These are phyloP conservation scores for Monoraphidium neglectum DNA, from an alignment of 139 green algal genomes.

Conservation along the genomic window DNA sequence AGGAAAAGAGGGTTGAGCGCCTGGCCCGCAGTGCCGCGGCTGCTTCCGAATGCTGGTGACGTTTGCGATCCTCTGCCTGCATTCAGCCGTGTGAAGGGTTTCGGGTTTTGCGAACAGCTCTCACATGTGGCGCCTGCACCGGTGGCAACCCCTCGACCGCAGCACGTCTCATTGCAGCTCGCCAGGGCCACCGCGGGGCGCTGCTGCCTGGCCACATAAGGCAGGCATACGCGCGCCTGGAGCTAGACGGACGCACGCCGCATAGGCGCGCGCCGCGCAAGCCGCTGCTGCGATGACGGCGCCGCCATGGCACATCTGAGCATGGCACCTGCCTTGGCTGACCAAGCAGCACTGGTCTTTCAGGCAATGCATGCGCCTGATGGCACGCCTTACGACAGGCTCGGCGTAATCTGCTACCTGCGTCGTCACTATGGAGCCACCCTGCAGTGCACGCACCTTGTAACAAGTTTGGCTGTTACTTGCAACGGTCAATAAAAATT, in stretches of 20 bases:
- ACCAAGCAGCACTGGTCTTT: too few relatives aligned
- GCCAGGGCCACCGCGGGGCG: conserved; percentile 54
- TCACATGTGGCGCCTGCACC: neutral
- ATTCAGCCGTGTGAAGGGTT: neutral
- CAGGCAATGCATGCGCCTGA: too few relatives aligned
- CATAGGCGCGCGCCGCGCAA: conserved; percentile 1
- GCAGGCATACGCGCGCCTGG: conserved; percentile 60
- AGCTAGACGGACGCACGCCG: conserved; percentile 37
- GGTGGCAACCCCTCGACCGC: conserved; percentile 10
- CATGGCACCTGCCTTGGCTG: too few relatives aligned
- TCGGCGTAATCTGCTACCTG: too few relatives aligned
- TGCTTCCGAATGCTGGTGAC: neutral
- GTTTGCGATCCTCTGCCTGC: neutral
- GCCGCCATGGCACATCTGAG: too few relatives aligned
- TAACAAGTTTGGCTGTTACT: too few relatives aligned
- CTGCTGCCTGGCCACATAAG: conserved; percentile 67
- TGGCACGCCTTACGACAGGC: too few relatives aligned
- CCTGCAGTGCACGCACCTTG: too few relatives aligned
- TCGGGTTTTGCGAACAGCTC: neutral
- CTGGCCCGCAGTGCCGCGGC: neutral
- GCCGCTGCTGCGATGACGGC: conserved; percentile 1
- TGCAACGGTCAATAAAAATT: too few relatives aligned
- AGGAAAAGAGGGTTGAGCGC: neutral
- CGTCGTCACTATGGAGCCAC: too few relatives aligned
- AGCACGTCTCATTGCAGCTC: conserved; percentile 56